Percentiles rank a stretch among this genome's conserved stretches.
Evolutionary conservation across 2,329 filamentous ascomycete genomes (phyloP).

Genomic region (Diplodia intermedia): DNA sequence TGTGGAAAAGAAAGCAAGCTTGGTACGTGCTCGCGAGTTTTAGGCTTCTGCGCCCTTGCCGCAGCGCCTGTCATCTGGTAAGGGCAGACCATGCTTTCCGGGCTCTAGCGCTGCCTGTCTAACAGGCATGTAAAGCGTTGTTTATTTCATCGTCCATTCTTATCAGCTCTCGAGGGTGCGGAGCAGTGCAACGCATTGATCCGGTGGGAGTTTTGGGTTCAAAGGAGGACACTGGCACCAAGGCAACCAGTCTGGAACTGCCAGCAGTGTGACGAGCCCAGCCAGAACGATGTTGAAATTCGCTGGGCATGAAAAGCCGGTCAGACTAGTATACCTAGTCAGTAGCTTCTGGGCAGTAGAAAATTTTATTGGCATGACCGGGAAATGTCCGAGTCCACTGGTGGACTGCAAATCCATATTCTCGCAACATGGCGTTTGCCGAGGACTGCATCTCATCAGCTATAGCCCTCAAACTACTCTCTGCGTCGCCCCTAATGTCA

Average conservation of each 20-base stretch:
- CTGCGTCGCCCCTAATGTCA: not conserved
- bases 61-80: not conserved
- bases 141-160: conserved; percentile 1
- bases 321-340: not conserved
- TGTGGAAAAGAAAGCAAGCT: not conserved
- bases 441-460: not conserved
- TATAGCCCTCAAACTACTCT: not conserved
- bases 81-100: not conserved
- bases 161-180: not conserved
- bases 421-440: not conserved
- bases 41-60: conserved; percentile 4
- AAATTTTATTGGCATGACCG: not conserved
- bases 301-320: not conserved
- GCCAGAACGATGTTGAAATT: not conserved
- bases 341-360: not conserved
- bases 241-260: not conserved
- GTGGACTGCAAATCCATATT: not conserved
- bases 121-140: not conserved
- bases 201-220: not conserved
- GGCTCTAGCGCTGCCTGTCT: not conserved
- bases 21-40: conserved; percentile 5
- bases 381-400: not conserved
- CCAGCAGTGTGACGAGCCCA: not conserved
- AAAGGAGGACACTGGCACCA: not conserved
- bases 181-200: not conserved